These are phyloP conservation scores for Tuctoria greenei DNA, from an alignment of 176 grass and related monocot genomes.

Conservation along the genomic window DNA sequence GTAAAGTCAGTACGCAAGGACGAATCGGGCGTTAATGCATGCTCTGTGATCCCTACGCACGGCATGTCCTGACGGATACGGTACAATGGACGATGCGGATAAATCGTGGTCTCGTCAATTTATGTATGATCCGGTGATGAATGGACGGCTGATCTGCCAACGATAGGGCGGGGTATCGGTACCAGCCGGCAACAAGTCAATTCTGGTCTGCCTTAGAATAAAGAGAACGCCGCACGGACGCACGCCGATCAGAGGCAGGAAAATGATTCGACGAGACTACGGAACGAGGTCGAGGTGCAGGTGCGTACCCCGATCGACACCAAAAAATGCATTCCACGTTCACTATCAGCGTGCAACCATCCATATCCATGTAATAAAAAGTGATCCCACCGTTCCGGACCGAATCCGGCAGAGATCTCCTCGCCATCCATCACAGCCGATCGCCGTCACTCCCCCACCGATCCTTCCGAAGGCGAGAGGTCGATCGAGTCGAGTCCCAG, in stretches of 20 bases:
- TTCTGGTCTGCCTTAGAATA: background rate
- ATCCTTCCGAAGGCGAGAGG: background rate
- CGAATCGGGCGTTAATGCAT: background rate
- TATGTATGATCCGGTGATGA: background rate
- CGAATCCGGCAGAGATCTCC: background rate
- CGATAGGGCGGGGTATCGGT: background rate
- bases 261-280: background rate
- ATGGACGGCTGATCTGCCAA: background rate
- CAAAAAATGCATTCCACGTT: too few species aligned
- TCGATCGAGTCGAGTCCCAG: background rate
- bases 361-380: background rate
- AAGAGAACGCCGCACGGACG: background rate
- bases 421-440: background rate
- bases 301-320: too few species aligned
- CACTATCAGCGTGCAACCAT: background rate
- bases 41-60: too few species aligned
- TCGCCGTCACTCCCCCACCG: slow-evolving; percentile 40
- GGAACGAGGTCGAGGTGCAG: background rate
- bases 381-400: background rate
- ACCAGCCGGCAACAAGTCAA: background rate
- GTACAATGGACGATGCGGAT: too few species aligned
- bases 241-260: background rate
- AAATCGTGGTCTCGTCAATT: too few species aligned
- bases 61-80: too few species aligned
- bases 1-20: background rate